Percentiles rank a stretch among this genome's conserved stretches.
Conservation (phyloP, 2,329 filamentous ascomycete species). For the Scedosporium boydii region DNA sequence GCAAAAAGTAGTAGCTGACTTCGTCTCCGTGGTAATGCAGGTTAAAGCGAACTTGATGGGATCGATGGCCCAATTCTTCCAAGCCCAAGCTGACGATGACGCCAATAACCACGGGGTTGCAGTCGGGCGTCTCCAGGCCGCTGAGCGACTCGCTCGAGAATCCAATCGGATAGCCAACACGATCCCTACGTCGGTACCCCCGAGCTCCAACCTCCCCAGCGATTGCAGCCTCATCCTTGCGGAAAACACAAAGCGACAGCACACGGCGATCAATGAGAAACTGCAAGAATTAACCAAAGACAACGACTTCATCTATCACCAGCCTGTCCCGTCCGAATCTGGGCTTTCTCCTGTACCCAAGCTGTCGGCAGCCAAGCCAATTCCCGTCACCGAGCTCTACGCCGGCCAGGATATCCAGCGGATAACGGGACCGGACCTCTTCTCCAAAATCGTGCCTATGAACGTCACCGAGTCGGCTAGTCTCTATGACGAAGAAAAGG, state of each 20-base stretch:
- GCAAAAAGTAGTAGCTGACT: background rate
- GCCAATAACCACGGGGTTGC: constrained; percentile 78
- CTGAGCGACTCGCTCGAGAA: constrained; percentile 69
- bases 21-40: constrained; percentile 21
- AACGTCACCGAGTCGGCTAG: constrained; percentile 94
- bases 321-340: constrained; percentile 78
- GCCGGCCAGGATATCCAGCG: constrained; percentile 94
- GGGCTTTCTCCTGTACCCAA: constrained; percentile 76
- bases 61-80: constrained; percentile 86
- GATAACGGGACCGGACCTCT: constrained; percentile 94
- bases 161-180: constrained; percentile 66
- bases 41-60: constrained; percentile 74
- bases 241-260: constrained; percentile 79
- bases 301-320: constrained; percentile 98
- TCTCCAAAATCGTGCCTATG: constrained; percentile 92
- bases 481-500: constrained; percentile 96
- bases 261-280: constrained; percentile 72
- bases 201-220: constrained; percentile 72
- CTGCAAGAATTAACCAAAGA: constrained; percentile 71
- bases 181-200: constrained; percentile 71
- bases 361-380: constrained; percentile 89
- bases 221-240: constrained; percentile 66
- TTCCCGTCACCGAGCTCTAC: constrained; percentile 92
- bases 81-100: constrained; percentile 84
- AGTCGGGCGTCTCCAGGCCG: constrained; percentile 72